Conservation (phyloP, 352 stramenopile genomes). For the Phytophthora tentaculata region DNA sequence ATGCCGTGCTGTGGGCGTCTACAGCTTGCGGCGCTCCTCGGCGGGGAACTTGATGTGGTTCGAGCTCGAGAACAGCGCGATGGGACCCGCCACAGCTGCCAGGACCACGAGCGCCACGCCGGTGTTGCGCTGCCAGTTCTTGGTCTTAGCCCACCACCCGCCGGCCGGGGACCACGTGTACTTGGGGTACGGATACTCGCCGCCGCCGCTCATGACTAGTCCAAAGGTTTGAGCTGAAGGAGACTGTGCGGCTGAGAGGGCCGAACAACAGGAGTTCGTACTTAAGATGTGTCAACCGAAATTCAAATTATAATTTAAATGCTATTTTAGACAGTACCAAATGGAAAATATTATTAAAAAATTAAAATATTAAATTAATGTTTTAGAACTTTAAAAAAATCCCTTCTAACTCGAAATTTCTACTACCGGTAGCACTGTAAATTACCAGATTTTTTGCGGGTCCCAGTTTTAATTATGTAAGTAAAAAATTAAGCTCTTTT, state of each 20-base stretch:
- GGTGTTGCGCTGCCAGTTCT: constrained; percentile 85
- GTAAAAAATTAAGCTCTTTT: too few species aligned
- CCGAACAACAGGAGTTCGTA: constrained; percentile 10
- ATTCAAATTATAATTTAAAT: too few species aligned
- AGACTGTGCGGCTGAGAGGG: constrained; percentile 29
- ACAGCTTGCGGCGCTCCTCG: constrained; percentile 69
- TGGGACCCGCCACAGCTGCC: constrained; percentile 49
- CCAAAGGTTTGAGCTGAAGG: constrained; percentile 14
- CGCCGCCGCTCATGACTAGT: constrained; percentile 72
- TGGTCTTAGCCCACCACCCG: constrained; percentile 87
- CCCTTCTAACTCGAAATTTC: too few species aligned
- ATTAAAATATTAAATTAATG: too few species aligned
- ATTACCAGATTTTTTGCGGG: too few species aligned
- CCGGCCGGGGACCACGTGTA: constrained; percentile 87
- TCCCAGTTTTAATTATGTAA: too few species aligned
- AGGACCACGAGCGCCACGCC: constrained; percentile 64
- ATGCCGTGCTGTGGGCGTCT: constrained; percentile 10
- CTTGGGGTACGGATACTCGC: constrained; percentile 89
- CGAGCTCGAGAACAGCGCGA: constrained; percentile 66
- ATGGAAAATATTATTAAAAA: too few species aligned
- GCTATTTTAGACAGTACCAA: too few species aligned
- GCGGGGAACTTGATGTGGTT: constrained; percentile 79
- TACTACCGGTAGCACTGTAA: too few species aligned
- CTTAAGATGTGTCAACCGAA: not conserved
- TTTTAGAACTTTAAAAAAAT: too few species aligned